Evolutionary conservation across 1,284 basidiomycete species (phyloP).

Genomic region (Moniliella sp.): DNA sequence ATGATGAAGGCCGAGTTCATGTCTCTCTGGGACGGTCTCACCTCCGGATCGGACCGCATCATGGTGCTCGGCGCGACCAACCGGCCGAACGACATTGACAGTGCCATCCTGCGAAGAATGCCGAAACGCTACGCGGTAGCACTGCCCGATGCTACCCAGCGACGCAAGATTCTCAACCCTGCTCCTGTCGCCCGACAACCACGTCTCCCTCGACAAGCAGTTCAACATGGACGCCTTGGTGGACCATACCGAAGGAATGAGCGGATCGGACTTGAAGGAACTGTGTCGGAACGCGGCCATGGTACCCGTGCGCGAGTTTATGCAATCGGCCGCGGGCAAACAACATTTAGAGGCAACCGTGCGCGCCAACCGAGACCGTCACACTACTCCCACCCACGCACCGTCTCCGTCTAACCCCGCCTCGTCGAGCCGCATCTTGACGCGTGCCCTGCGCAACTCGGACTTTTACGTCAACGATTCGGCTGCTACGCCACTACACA

Average conservation of each 20-base stretch:
- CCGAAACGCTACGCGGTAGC: slow-evolving; percentile 85
- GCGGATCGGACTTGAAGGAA: slow-evolving; percentile 79
- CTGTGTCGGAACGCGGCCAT: slow-evolving; percentile 53
- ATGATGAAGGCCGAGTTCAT: slow-evolving; percentile 99
- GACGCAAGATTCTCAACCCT: slow-evolving; percentile 67
- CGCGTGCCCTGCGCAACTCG: slow-evolving; percentile 20
- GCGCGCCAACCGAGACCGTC: no score
- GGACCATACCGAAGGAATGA: slow-evolving; percentile 51
- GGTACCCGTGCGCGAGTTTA: slow-evolving; percentile 30
- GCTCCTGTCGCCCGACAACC: slow-evolving; percentile 32
- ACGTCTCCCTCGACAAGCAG: slow-evolving; percentile 43
- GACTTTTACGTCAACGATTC: slow-evolving; percentile 26
- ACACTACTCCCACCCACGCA: no score
- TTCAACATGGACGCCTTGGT: slow-evolving; percentile 54
- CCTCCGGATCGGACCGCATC: slow-evolving; percentile 56
- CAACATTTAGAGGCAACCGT: no score
- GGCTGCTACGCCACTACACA: slow-evolving; percentile 4
- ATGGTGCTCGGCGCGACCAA: slow-evolving; percentile 89
- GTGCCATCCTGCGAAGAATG: slow-evolving; percentile 82
- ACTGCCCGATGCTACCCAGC: slow-evolving; percentile 58
- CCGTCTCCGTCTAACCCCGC: no score
- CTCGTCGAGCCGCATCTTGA: neutral
- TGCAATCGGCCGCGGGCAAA: slow-evolving; percentile 19
- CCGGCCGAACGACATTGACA: slow-evolving; percentile 78
- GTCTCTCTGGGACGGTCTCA: slow-evolving; percentile 95